Evolutionary conservation across 345 rosid genomes (phyloP).

Genomic region (Cardamine resedifolia): DNA sequence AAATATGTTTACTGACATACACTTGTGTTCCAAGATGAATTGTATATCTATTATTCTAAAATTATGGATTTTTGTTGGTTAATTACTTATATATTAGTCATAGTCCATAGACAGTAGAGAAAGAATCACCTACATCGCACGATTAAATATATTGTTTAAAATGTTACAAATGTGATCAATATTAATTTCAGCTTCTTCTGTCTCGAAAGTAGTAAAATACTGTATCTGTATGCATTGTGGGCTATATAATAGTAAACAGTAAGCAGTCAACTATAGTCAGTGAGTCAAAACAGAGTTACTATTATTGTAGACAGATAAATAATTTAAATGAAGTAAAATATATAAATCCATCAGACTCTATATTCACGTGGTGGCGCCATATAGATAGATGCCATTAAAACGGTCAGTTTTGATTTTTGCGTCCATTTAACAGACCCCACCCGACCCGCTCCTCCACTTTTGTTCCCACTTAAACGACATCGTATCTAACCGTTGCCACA

Average conservation of each 20-base stretch:
- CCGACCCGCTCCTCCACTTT: conserved; percentile 29
- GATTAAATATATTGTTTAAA: background rate
- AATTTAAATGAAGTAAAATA: conserved; percentile 17
- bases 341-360: background rate
- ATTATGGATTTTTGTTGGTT: background rate
- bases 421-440: conserved; percentile 34
- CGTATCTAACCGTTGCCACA: conserved; percentile 43
- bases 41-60: background rate
- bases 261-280: conserved; percentile 12
- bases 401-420: conserved; percentile 37
- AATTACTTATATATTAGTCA: background rate
- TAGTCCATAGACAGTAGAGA: background rate
- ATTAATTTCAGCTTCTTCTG: background rate
- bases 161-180: background rate
- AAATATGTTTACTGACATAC: background rate
- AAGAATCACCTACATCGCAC: background rate
- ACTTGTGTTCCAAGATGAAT: background rate
- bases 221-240: background rate
- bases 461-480: conserved; percentile 15
- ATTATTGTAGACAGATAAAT: background rate
- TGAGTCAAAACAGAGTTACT: conserved; percentile 26
- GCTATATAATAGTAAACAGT: background rate
- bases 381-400: conserved; percentile 33
- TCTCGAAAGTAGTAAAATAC: no score
- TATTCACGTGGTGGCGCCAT: conserved; percentile 35